These are phyloP conservation scores for Pisolithus orientalis DNA, from an alignment of 768 basidiomycete species.

Conservation along the genomic window DNA sequence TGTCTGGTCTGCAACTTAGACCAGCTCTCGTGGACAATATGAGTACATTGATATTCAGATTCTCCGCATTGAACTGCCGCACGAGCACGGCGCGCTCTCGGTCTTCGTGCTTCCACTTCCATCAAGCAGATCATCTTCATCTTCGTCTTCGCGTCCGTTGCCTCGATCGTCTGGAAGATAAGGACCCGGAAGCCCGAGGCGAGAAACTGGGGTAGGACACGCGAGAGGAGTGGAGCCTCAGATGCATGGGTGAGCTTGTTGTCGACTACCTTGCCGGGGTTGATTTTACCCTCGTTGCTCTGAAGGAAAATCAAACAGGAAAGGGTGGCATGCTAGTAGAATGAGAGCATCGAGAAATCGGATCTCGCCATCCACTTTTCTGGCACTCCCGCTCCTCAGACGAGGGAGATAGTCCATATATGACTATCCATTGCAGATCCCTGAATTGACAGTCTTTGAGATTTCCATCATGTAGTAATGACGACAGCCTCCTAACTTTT, in stretches of 20 bases:
- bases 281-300: conserved; percentile 91
- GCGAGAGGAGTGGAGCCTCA: conserved; percentile 89
- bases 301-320: conserved; percentile 59
- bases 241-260: conserved; percentile 81
- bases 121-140: conserved; percentile 81
- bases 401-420: too few species aligned
- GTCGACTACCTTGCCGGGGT: conserved; percentile 73
- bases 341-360: too few species aligned
- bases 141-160: conserved; percentile 98
- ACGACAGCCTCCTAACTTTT: conserved; percentile 68
- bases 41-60: conserved; percentile 86
- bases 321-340: conserved; percentile 81
- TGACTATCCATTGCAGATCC: conserved; percentile 96
- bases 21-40: conserved; percentile 92
- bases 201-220: conserved; percentile 94
- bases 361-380: too few species aligned
- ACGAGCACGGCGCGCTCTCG: conserved; percentile 89
- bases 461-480: conserved; percentile 75
- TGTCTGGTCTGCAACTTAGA: conserved; percentile 96
- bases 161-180: conserved; percentile 99
- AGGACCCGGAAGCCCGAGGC: conserved; percentile 87
- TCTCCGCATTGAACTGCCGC: conserved; percentile 77
- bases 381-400: too few species aligned
- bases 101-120: conserved; percentile 95
- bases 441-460: conserved; percentile 94